phyloP scores from a whole-genome alignment of 164 flowering plant genomes.

The Echeveria elegans region DNA sequence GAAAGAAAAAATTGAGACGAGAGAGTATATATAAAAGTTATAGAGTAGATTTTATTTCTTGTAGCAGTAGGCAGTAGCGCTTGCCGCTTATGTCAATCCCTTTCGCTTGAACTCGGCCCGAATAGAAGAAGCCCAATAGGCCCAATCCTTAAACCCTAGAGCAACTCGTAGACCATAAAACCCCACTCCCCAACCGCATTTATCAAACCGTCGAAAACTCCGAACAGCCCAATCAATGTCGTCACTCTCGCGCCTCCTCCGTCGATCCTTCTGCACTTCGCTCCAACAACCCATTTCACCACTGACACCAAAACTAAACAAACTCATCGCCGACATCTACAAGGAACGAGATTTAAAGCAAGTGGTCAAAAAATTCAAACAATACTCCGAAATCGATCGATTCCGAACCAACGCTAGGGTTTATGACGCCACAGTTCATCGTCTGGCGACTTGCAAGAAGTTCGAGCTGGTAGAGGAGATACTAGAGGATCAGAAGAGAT shows the following conservation, averaged over 20 bases:
- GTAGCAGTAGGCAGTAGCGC: too few species aligned
- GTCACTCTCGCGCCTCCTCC: conserved; percentile 14
- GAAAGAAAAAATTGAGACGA: too few species aligned
- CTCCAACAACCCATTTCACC: neutral
- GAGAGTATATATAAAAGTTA: too few species aligned
- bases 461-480: conserved; percentile 29
- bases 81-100: too few species aligned
- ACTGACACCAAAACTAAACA: neutral
- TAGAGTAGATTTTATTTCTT: too few species aligned
- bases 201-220: too few species aligned
- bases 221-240: neutral
- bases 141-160: neutral
- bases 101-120: neutral
- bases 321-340: conserved; percentile 16
- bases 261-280: conserved; percentile 15
- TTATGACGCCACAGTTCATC: conserved; percentile 25
- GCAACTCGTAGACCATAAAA: neutral
- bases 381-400: conserved; percentile 16
- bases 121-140: neutral
- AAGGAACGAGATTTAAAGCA: conserved; percentile 21
- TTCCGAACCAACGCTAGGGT: conserved; percentile 28
- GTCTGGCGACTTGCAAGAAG: conserved; percentile 24
- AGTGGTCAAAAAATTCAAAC: conserved; percentile 40
- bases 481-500: conserved; percentile 37
- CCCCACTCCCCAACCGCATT: too few species aligned